Evolutionary conservation across 441 rosid species (phyloP), one percentile per base, ranked within the genome.

Genomic region (Isatis lusitanica): DNA sequence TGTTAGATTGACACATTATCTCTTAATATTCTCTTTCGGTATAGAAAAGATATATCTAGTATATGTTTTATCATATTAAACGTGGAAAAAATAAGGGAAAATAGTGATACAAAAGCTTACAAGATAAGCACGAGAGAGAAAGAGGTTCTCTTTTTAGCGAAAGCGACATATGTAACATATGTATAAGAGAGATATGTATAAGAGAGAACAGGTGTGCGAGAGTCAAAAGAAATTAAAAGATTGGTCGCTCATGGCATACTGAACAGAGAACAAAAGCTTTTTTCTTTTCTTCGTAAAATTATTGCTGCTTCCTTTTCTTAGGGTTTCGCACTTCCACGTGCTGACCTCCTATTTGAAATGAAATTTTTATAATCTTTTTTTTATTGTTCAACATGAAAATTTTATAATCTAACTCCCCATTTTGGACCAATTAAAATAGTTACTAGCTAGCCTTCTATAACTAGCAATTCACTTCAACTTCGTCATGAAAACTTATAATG

Each of bases 111-210:
- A 74, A 73, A 83, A 76, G 81, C 72, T 51, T 53, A 73, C 77
- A 70, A 53, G 86, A 86, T 83, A 83, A 84, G 90, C 92, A 84
- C 84, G 88, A 87, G 78, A 67, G 82, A 78, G 70, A 72, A 76
- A 65, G 78, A 64, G 55, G 69, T 66, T 48, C 63, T 75, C 93
- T 84, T 90, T 88, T 71, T 61, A 69, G 30, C 74, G 93, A 90
- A 83, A 87, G 85, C 76, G 92, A 90, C 90, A 7, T 72, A 35
- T 39, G n/a, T n/a, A 74, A 70, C 75, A 47, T 63, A 28, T 52
- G 58, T 55, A 42, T 75, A 4, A 9, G 60, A 51, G 46, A 42
- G 13, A 63, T 63, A 28, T 52, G 58, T 55, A 42, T 75, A 4
- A 9, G 60, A 51, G 46, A 42, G 13, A 63, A 15, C 30, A 35